Percentiles rank a stretch among this genome's conserved stretches.
Evolutionary conservation across 2,329 filamentous ascomycete species (phyloP).

Genomic region (Metarhizium rileyi): DNA sequence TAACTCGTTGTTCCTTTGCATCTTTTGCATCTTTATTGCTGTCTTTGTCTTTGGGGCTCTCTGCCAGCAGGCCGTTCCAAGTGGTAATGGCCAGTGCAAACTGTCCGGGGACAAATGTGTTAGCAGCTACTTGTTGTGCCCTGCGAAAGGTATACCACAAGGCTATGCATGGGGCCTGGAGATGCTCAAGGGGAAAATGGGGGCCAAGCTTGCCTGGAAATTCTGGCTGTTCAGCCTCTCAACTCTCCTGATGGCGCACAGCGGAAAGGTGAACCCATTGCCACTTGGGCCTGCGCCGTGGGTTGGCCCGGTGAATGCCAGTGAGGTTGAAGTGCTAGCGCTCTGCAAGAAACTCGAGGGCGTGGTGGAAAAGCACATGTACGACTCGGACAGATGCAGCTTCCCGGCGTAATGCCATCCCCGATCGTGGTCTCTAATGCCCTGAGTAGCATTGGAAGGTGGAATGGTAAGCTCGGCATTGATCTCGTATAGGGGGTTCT

Average conservation of each 20-base stretch:
- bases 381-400: constrained; percentile 87
- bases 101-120: constrained; percentile 23
- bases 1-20: constrained; percentile 68
- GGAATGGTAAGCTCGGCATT: constrained; percentile 88
- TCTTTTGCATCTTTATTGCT: constrained; percentile 32
- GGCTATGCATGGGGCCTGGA: too few species aligned
- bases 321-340: constrained; percentile 70
- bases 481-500: constrained; percentile 93
- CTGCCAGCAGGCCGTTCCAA: constrained; percentile 67
- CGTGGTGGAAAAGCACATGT: constrained; percentile 93
- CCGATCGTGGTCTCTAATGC: constrained; percentile 60
- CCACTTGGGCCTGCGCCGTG: constrained; percentile 86
- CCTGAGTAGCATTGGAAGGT: constrained; percentile 57
- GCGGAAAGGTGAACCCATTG: constrained; percentile 89
- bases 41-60: constrained; percentile 41
- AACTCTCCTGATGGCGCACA: constrained; percentile 84
- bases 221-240: constrained; percentile 89
- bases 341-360: constrained; percentile 76
- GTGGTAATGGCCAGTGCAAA: constrained; percentile 93
- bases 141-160: background rate
- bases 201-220: constrained; percentile 47
- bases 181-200: background rate
- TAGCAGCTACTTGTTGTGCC: background rate
- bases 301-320: constrained; percentile 83
- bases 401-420: constrained; percentile 88